Evolutionary conservation across 345 rosid genomes (phyloP).

Genomic region (Citrus cavaleriei): DNA sequence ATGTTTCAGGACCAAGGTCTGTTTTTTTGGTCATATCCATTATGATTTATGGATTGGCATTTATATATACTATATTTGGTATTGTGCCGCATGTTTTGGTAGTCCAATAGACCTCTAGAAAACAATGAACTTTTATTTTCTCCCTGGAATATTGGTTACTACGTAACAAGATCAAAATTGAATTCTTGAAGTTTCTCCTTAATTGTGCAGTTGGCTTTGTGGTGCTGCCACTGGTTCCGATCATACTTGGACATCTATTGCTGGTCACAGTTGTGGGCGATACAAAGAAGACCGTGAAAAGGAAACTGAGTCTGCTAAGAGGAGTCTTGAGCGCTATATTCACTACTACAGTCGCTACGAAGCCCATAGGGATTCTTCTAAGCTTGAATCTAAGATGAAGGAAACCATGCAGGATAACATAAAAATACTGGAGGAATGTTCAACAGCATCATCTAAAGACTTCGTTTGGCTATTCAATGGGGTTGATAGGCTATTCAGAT

Average conservation of each 20-base stretch:
- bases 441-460: conserved; percentile 37
- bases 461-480: conserved; percentile 55
- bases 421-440: conserved; percentile 27
- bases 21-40: neutral
- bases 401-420: conserved; percentile 30
- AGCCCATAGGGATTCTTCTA: conserved; percentile 55
- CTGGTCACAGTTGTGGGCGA: conserved; percentile 55
- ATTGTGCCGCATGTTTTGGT: neutral
- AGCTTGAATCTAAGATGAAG: conserved; percentile 46
- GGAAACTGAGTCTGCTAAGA: conserved; percentile 36
- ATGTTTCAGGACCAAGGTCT: neutral
- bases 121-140: neutral
- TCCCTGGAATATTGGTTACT: neutral
- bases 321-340: conserved; percentile 40
- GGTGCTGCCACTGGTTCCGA: conserved; percentile 58
- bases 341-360: conserved; percentile 53
- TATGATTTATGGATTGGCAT: neutral
- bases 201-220: conserved; percentile 57
- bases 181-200: conserved; percentile 10
- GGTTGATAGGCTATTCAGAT: conserved; percentile 41
- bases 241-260: conserved; percentile 36
- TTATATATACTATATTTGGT: neutral
- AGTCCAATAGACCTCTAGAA: neutral
- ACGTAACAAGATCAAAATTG: neutral
- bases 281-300: conserved; percentile 34